Conservation (phyloP, 2,329 filamentous ascomycete genomes). For the Fonsecaea erecta region DNA sequence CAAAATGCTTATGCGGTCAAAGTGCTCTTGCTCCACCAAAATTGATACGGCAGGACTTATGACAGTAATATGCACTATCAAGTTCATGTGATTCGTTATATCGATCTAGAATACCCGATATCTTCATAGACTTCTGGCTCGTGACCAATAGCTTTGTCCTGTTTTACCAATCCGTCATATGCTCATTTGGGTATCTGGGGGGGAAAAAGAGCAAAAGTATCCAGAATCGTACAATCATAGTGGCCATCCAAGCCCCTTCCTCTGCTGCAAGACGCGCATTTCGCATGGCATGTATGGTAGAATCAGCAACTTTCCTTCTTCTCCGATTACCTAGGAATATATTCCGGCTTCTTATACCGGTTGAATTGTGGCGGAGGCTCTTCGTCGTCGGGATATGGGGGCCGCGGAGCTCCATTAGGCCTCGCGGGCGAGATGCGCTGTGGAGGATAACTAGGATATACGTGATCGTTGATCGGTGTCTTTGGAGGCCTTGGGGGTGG, state of each 20-base stretch:
- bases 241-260: not conserved
- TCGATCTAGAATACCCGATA: not conserved
- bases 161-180: constrained; percentile 1
- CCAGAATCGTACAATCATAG: constrained; percentile 12
- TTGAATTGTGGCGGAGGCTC: constrained; percentile 78
- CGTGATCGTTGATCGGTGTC: constrained; percentile 61
- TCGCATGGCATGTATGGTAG: not conserved
- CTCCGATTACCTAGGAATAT: constrained; percentile 40
- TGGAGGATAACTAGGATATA: constrained; percentile 9
- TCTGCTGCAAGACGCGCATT: not conserved
- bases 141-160: not conserved
- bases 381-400: constrained; percentile 82
- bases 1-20: not conserved
- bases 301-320: not conserved
- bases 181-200: constrained; percentile 16
- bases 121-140: not conserved
- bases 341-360: constrained; percentile 82
- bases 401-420: constrained; percentile 37
- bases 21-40: not conserved
- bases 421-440: constrained; percentile 46
- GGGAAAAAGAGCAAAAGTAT: constrained; percentile 3
- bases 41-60: not conserved
- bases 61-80: not conserved
- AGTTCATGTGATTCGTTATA: not conserved
- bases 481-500: constrained; percentile 77